phyloP scores from a whole-genome alignment of 257 asterid genomes.

The Rhazya stricta region DNA sequence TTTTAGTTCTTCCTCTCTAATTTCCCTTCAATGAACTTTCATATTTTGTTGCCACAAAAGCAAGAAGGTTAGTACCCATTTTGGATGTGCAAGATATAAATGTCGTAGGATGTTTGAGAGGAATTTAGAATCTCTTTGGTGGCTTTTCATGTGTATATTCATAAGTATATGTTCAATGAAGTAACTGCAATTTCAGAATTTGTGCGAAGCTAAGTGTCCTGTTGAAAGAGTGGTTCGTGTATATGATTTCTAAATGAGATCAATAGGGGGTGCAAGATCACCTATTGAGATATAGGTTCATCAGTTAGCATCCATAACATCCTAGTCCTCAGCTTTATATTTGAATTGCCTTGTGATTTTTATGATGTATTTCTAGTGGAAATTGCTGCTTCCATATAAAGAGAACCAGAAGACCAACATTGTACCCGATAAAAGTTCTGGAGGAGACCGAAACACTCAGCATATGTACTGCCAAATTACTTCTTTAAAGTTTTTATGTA shows the following conservation, averaged over 20 bases:
- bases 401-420: not conserved
- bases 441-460: not conserved
- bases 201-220: not conserved
- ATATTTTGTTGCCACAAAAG: not conserved
- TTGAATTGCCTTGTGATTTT: not conserved
- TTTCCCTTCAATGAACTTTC: not conserved
- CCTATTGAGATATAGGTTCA: not conserved
- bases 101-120: not conserved
- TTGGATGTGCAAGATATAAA: not conserved
- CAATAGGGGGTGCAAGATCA: not conserved
- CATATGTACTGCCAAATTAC: not conserved
- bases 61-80: no score
- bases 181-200: not conserved
- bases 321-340: no score
- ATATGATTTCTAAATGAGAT: not conserved
- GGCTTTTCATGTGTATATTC: not conserved
- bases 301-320: not conserved
- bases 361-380: not conserved
- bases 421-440: no score
- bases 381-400: not conserved
- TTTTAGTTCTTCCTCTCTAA: no score
- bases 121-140: not conserved
- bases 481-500: not conserved
- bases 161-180: not conserved
- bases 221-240: not conserved